phyloP scores from a whole-genome alignment of 179 eudicot species.

The Heliamphora pulchella region DNA sequence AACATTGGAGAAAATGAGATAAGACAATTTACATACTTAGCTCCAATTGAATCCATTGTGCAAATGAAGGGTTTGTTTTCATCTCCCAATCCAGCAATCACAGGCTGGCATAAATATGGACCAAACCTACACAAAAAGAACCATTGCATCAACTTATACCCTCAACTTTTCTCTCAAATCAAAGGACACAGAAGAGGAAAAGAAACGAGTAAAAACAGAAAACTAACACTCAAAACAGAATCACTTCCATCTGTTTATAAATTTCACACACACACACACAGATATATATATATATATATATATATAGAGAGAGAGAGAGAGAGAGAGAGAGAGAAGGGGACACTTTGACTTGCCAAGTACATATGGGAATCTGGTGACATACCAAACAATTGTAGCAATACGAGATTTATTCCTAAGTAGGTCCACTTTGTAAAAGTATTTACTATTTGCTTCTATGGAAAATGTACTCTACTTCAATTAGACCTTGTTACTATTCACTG shows the following conservation, averaged over 20 bases:
- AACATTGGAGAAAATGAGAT: slow-evolving; percentile 1
- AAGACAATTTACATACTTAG: slow-evolving; percentile 55
- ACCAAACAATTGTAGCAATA: not conserved
- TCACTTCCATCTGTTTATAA: not conserved
- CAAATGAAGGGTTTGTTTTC: slow-evolving; percentile 91
- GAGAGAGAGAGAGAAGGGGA: not conserved
- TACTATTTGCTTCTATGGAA: not conserved
- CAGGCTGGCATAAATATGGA: slow-evolving; percentile 92
- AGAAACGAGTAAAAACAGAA: not conserved
- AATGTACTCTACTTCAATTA: not conserved
- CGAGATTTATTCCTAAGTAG: not conserved
- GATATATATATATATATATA: too few species aligned
- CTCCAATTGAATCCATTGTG: slow-evolving; percentile 98
- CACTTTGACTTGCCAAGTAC: not conserved
- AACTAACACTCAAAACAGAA: not conserved
- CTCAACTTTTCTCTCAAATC: not conserved
- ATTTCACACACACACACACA: not conserved
- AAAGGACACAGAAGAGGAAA: not conserved
- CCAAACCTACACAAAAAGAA: slow-evolving; percentile 53
- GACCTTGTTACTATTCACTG: not conserved
- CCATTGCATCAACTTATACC: not conserved
- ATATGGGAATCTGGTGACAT: not conserved
- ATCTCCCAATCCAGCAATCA: slow-evolving; percentile 88
- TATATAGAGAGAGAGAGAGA: too few species aligned
- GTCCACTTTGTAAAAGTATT: not conserved